Evolutionary conservation across 208 protist species (phyloP).

Genomic region (Crithidia thermophila): DNA sequence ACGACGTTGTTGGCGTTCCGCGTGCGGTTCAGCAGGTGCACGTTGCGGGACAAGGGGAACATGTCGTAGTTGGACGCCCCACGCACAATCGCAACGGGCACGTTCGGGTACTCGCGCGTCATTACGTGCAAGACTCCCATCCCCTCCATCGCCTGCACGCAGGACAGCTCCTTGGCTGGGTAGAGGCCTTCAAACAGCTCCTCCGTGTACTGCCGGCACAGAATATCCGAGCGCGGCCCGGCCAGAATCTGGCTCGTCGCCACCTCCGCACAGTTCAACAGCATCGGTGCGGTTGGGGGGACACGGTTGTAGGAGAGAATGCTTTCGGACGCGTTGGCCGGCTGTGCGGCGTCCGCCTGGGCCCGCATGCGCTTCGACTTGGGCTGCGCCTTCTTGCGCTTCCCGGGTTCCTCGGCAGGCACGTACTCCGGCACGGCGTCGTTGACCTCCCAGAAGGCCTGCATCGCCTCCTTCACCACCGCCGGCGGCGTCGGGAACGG

Average conservation of each 20-base stretch:
- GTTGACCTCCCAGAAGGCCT: conserved; percentile 49
- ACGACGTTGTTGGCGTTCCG: conserved; percentile 1
- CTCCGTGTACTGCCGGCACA: conserved; percentile 58
- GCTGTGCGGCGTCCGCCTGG: background rate
- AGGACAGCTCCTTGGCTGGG: conserved; percentile 38
- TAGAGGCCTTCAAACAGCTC: conserved; percentile 33
- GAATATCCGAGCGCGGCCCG: conserved; percentile 40
- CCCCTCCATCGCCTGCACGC: conserved; percentile 63
- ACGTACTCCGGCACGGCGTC: conserved; percentile 43
- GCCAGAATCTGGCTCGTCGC: conserved; percentile 52
- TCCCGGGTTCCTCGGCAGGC: background rate
- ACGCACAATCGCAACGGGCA: conserved; percentile 60
- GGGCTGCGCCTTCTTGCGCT: background rate
- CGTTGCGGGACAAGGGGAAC: conserved; percentile 42
- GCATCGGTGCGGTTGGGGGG: conserved; percentile 34
- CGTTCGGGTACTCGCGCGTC: conserved; percentile 36
- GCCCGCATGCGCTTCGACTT: background rate
- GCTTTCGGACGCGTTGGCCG: conserved; percentile 4
- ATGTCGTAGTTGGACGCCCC: conserved; percentile 59
- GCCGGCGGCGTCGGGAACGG: conserved; percentile 40
- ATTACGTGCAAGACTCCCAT: conserved; percentile 58
- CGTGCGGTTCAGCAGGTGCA: conserved; percentile 25
- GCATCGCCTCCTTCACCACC: conserved; percentile 36
- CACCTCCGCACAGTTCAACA: conserved; percentile 60
- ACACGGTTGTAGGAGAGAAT: conserved; percentile 33